Percentiles rank a stretch among this genome's conserved stretches.
Evolutionary conservation across 305 asterid genomes (phyloP).

Genomic region (Fraxinus xanthoxyloides): DNA sequence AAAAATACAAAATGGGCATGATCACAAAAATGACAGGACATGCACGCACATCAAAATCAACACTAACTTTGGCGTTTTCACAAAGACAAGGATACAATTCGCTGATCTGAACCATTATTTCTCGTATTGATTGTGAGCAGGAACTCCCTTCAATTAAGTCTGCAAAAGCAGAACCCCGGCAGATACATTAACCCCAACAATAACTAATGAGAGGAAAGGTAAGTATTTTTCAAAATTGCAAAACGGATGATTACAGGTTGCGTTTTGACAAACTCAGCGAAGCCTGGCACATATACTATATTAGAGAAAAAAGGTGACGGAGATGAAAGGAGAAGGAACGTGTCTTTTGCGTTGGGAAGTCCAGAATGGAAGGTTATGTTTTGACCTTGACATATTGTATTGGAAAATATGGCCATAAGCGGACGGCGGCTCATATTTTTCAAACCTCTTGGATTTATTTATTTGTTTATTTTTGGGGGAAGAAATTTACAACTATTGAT

Average conservation of each 20-base stretch:
- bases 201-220: background rate
- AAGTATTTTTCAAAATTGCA: constrained; percentile 6
- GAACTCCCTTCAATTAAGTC: background rate
- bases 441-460: background rate
- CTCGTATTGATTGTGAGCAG: background rate
- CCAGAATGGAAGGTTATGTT: background rate
- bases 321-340: background rate
- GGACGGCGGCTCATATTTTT: background rate
- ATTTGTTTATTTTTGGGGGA: too few relatives aligned
- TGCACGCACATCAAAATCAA: background rate
- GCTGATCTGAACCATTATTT: constrained; percentile 73
- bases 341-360: constrained; percentile 7
- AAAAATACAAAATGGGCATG: background rate
- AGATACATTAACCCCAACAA: background rate
- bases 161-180: background rate
- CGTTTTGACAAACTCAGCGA: background rate
- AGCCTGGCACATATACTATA: background rate
- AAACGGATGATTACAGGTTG: background rate
- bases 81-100: constrained; percentile 80
- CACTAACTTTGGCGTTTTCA: background rate
- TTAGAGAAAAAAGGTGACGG: background rate
- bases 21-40: background rate
- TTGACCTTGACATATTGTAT: background rate
- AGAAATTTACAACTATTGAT: background rate
- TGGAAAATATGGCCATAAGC: background rate